These are phyloP conservation scores for Boletus insuetus DNA, from an alignment of 768 basidiomycete species.

Conservation along the genomic window DNA sequence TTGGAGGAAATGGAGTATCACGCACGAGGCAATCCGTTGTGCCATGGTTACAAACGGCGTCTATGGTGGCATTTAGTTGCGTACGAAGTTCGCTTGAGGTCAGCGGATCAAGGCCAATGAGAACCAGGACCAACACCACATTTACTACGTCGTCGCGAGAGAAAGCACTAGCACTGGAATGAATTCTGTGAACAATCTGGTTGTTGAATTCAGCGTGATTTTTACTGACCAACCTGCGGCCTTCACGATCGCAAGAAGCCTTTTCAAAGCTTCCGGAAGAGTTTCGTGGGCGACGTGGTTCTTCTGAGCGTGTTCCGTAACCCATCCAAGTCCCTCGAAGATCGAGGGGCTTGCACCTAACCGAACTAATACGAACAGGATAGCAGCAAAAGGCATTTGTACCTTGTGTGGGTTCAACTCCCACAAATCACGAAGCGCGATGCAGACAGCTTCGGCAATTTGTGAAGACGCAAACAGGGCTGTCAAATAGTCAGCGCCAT, in stretches of 20 bases:
- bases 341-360: slow-evolving; percentile 44
- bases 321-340: slow-evolving; percentile 37
- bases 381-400: slow-evolving; percentile 33
- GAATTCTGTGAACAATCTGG: not conserved
- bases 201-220: not conserved
- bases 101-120: slow-evolving; percentile 56
- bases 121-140: slow-evolving; percentile 46
- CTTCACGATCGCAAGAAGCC: slow-evolving; percentile 42
- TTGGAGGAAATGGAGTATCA: not conserved
- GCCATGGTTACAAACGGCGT: slow-evolving; percentile 40
- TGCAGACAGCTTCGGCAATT: slow-evolving; percentile 31
- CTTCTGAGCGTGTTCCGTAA: slow-evolving; percentile 4
- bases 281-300: slow-evolving; percentile 14
- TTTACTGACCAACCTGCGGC: slow-evolving; percentile 46
- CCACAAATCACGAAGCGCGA: slow-evolving; percentile 37
- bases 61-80: slow-evolving; percentile 47
- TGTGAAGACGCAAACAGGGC: slow-evolving; percentile 24
- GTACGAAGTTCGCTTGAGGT: slow-evolving; percentile 42
- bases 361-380: slow-evolving; percentile 38
- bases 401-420: slow-evolving; percentile 11
- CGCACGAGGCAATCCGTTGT: slow-evolving; percentile 35
- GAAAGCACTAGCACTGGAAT: slow-evolving; percentile 32
- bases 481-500: slow-evolving; percentile 10
- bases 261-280: slow-evolving; percentile 37
- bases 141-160: slow-evolving; percentile 45